Evolutionary conservation across 352 stramenopile genomes (phyloP), one percentile per base, ranked within the genome.

Genomic region (Aphanomyces stellatus): DNA sequence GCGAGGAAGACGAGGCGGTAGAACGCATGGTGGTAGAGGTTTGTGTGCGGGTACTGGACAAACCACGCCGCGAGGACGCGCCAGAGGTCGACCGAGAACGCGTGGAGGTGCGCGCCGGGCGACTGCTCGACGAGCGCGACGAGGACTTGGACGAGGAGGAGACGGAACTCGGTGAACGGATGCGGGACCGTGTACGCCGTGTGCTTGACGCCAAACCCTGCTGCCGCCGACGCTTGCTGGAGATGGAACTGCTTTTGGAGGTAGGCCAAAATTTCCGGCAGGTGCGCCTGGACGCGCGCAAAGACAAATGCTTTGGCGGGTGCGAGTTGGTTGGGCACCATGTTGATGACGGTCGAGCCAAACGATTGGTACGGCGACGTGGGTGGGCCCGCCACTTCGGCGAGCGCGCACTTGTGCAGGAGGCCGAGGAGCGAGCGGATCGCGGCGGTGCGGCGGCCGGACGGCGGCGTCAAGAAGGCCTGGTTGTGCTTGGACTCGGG

Each of bases 1-100:
- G 84, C 83, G 71, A 93, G 87, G 69, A 96, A 93, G 28, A 97
- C 76, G 28, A 97, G 76, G 69, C 93, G 87, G 72, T 95, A 96
- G 53, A 97, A 96, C 25, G 86, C 76, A 30, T 81, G 81, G 64
- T 96, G 88, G 62, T 96, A 97, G 64, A 97, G 40, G 65, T 96
- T 96, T 72, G 93, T 96, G 80, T 96, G 85, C 33, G 85, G 81
- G 72, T 96, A 97, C 75, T 95, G 84, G 51, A 96, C 92, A 70
- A 97, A 95, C 89, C 89, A 97, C 35, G 74, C 75, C 30, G 91
- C 76, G 53, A 97, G 71, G 31, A 93, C 82, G 40, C 85, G 83
- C 89, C 89, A 97, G 7, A 96, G 81, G 48, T 92, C 76, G n/a
- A 71, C 75, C 62, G 91, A 77, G 61, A 84, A 74, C 31, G 87